Conservation (phyloP, 2,329 filamentous ascomycete species). For the Beauveria rudraprayagi region DNA sequence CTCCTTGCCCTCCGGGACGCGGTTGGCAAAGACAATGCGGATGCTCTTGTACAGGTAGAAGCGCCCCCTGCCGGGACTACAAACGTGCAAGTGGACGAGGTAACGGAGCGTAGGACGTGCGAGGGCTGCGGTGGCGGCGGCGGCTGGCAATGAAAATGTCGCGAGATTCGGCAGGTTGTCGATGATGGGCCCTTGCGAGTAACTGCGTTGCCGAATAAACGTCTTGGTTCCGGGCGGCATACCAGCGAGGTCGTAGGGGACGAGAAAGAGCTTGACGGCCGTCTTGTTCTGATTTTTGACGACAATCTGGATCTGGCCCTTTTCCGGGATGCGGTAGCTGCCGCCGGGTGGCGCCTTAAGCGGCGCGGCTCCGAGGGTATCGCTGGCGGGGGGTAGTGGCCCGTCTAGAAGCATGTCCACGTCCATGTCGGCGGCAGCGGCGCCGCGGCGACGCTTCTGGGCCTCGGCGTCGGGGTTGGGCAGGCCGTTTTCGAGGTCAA, state of each 20-base stretch:
- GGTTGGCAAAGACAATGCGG: slow-evolving; percentile 91
- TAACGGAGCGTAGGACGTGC: slow-evolving; percentile 69
- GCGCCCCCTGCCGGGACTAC: slow-evolving; percentile 72
- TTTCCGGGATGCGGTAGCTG: slow-evolving; percentile 86
- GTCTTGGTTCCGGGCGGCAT: slow-evolving; percentile 96
- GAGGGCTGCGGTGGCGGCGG: slow-evolving; percentile 29
- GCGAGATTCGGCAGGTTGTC: slow-evolving; percentile 45
- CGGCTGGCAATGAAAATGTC: slow-evolving; percentile 12
- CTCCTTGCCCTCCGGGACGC: slow-evolving; percentile 92
- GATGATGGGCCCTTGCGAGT: slow-evolving; percentile 78
- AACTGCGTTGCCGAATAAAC: slow-evolving; percentile 89
- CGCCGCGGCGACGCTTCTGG: slow-evolving; percentile 32
- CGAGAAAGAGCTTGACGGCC: slow-evolving; percentile 88
- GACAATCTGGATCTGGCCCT: slow-evolving; percentile 91
- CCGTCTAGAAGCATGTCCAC: slow-evolving; percentile 16
- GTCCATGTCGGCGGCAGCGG: slow-evolving; percentile 34
- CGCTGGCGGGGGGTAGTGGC: slow-evolving; percentile 13
- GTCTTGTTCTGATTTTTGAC: slow-evolving; percentile 99
- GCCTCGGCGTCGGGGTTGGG: slow-evolving; percentile 41
- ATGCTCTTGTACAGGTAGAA: slow-evolving; percentile 90
- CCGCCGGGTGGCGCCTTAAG: slow-evolving; percentile 66
- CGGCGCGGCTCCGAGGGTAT: slow-evolving; percentile 25
- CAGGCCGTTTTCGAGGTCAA: slow-evolving; percentile 81
- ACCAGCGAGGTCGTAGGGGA: slow-evolving; percentile 84
- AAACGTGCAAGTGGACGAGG: slow-evolving; percentile 87